Evolutionary conservation across 257 asterid species (phyloP).

Genomic region (Catharanthus roseus): DNA sequence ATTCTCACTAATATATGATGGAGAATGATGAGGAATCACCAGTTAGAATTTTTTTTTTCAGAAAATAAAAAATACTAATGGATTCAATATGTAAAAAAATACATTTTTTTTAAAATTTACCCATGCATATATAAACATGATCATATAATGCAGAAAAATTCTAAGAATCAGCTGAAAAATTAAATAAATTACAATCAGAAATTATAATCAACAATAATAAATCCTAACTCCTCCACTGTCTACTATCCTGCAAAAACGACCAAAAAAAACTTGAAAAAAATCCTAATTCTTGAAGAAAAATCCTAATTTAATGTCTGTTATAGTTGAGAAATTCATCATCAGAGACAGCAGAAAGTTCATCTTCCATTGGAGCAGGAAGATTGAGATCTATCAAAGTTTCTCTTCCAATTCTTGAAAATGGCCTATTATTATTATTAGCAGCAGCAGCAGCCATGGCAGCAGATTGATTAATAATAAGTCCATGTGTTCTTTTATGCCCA

Average conservation of each 20-base stretch:
- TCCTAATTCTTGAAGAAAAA: background rate
- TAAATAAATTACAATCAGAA: background rate
- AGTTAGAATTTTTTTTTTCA: background rate
- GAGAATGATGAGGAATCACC: background rate
- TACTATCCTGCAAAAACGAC: background rate
- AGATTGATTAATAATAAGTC: too few species aligned
- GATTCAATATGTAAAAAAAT: background rate
- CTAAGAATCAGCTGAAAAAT: background rate
- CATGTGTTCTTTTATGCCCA: slow-evolving; percentile 87
- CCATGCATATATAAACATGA: background rate
- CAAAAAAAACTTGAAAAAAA: background rate
- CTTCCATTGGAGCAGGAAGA: slow-evolving; percentile 66
- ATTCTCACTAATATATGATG: background rate
- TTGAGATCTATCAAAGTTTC: slow-evolving; percentile 67
- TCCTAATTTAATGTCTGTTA: slow-evolving; percentile 11
- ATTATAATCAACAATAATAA: background rate
- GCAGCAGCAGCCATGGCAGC: too few species aligned
- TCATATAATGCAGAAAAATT: too few species aligned
- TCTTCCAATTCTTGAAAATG: slow-evolving; percentile 27
- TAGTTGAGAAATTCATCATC: slow-evolving; percentile 35
- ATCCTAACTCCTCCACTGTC: background rate
- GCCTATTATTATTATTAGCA: too few species aligned
- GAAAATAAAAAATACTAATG: background rate
- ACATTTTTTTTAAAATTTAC: too few species aligned
- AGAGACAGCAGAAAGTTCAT: slow-evolving; percentile 53